A percentile compares a stretch with the other conserved stretches of the same genome.
Evolutionary conservation across 1,284 basidiomycete species (phyloP).

Genomic region (Ustilago curta): DNA sequence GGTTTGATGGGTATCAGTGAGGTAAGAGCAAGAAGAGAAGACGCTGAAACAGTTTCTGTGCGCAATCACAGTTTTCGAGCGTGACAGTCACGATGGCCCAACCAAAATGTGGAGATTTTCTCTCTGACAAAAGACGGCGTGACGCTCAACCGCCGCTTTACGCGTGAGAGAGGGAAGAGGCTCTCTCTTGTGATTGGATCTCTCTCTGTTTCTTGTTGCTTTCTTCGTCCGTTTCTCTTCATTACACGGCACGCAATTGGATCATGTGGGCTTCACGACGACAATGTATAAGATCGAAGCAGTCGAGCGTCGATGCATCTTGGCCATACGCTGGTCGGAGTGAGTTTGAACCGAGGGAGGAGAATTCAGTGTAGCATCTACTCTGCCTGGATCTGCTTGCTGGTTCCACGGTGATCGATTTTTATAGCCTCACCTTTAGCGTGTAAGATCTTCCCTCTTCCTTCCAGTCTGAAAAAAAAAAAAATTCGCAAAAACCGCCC

Average conservation of each 20-base stretch:
- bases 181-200: constrained; percentile 13
- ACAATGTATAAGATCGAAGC: not conserved
- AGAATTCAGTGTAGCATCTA: constrained; percentile 9
- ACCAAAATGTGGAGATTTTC: constrained; percentile 14
- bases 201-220: not conserved
- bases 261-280: too few relatives aligned
- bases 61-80: not conserved
- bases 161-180: constrained; percentile 9
- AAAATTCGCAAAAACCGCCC: constrained; percentile 19
- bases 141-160: constrained; percentile 13
- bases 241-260: too few relatives aligned
- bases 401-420: constrained; percentile 24
- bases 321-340: not conserved
- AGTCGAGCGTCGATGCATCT: not conserved
- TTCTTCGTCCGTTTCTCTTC: not conserved
- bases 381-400: not conserved
- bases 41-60: constrained; percentile 3
- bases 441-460: constrained; percentile 11
- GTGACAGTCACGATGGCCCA: not conserved
- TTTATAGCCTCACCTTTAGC: not conserved
- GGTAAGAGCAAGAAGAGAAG: not conserved
- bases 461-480: not conserved
- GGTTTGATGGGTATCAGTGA: not conserved
- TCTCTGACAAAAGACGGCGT: not conserved
- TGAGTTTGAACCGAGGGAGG: not conserved